These are phyloP conservation scores for Auriculariales sp. DNA, from an alignment of 768 basidiomycete genomes.

Conservation along the genomic window DNA sequence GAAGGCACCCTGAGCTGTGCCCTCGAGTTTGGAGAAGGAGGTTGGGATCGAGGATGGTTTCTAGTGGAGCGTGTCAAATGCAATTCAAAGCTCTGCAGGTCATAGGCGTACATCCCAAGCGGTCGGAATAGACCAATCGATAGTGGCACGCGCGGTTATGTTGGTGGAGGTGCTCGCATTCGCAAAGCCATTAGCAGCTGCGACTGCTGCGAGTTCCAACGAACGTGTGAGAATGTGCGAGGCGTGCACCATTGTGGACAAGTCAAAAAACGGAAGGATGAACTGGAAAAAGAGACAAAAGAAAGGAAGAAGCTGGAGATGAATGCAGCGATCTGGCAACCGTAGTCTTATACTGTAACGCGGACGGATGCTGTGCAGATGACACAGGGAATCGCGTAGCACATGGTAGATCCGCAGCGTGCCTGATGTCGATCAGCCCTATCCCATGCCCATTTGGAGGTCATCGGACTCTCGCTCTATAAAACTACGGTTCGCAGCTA, in stretches of 20 bases:
- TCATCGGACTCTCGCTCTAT: background rate
- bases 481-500: background rate
- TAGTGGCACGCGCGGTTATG: background rate
- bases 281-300: background rate
- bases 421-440: too few species aligned
- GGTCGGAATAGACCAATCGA: background rate
- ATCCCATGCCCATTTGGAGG: too few species aligned
- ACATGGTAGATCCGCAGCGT: too few species aligned
- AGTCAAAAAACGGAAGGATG: background rate
- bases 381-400: too few species aligned
- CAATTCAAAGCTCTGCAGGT: background rate
- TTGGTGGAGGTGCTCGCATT: background rate
- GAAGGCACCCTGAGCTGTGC: background rate
- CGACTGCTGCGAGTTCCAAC: background rate
- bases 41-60: background rate
- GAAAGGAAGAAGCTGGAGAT: background rate
- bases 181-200: background rate
- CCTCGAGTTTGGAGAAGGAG: background rate
- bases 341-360: too few species aligned
- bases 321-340: too few species aligned
- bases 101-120: background rate
- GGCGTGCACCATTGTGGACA: too few species aligned
- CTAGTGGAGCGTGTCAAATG: background rate
- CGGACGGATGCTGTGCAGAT: too few species aligned
- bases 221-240: background rate